These are phyloP conservation scores for Danielia oregonensis DNA, from an alignment of 805 yeast genomes.

Conservation along the genomic window DNA sequence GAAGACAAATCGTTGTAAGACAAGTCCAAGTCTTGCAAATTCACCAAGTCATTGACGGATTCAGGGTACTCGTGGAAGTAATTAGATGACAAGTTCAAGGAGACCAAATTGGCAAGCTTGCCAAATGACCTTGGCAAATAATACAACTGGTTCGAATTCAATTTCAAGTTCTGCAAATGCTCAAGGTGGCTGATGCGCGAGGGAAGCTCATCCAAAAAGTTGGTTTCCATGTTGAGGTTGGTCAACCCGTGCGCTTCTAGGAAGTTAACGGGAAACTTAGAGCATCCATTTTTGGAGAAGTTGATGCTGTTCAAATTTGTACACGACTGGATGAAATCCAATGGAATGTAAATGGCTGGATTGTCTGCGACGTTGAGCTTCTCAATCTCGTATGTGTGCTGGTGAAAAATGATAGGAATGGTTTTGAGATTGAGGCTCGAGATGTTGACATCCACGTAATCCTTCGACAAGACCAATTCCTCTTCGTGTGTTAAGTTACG, in stretches of 20 bases:
- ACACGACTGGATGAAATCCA: conserved; percentile 82
- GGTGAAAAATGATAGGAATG: conserved; percentile 79
- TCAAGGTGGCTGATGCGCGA: conserved; percentile 49
- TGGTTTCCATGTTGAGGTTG: conserved; percentile 71
- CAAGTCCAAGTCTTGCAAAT: conserved; percentile 65
- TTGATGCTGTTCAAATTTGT: conserved; percentile 63
- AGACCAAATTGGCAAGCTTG: conserved; percentile 48
- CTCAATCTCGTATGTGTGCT: conserved; percentile 76
- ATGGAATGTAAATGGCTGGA: conserved; percentile 79
- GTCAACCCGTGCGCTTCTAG: conserved; percentile 65
- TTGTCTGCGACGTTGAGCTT: conserved; percentile 80
- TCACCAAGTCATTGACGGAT: conserved; percentile 55
- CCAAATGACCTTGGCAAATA: conserved; percentile 60
- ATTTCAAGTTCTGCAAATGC: conserved; percentile 54
- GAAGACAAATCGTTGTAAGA: conserved; percentile 70
- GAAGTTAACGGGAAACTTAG: conserved; percentile 69
- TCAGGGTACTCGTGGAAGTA: conserved; percentile 59
- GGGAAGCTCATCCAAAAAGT: conserved; percentile 66
- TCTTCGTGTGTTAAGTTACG: conserved; percentile 64
- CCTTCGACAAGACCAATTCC: conserved; percentile 60
- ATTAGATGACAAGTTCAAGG: conserved; percentile 79
- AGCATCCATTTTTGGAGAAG: conserved; percentile 69
- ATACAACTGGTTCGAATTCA: conserved; percentile 73
- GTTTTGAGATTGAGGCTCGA: conserved; percentile 72
- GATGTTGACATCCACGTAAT: conserved; percentile 70